These are phyloP conservation scores for Plasmodium berghei DNA, from an alignment of 169 alveolate species.

Conservation along the genomic window DNA sequence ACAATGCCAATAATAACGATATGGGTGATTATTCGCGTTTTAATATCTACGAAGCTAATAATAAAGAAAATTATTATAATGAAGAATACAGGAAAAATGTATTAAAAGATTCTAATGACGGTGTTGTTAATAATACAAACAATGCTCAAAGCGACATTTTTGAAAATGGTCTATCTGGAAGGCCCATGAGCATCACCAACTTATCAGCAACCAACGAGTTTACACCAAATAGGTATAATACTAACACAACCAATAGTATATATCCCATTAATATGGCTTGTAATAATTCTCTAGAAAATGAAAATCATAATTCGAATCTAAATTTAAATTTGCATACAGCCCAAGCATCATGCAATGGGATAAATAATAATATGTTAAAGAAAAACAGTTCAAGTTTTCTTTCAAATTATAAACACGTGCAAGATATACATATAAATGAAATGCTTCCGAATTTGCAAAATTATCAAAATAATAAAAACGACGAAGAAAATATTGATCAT, in stretches of 20 bases:
- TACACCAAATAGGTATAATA: background rate
- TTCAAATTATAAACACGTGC: background rate
- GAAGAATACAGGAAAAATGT: constrained; percentile 9
- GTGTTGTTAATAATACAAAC: background rate
- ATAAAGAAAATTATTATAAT: constrained; percentile 8
- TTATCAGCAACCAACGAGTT: constrained; percentile 12
- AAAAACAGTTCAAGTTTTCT: background rate
- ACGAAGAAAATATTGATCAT: constrained; percentile 26
- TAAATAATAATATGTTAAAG: constrained; percentile 21
- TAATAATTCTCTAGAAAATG: background rate
- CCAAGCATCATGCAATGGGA: background rate
- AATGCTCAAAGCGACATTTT: constrained; percentile 1
- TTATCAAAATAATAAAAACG: constrained; percentile 11
- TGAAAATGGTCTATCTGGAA: constrained; percentile 8
- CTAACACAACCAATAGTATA: background rate
- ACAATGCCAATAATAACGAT: background rate
- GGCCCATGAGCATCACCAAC: constrained; percentile 14
- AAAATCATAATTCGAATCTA: constrained; percentile 9
- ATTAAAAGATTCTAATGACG: background rate
- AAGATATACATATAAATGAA: constrained; percentile 29
- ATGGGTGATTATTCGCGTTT: background rate
- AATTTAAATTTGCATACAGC: constrained; percentile 11
- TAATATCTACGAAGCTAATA: background rate
- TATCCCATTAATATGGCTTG: too few species aligned
- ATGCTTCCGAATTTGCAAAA: constrained; percentile 7